phyloP scores from a whole-genome alignment of 371 early-diverging fungal species.

The Batkoa obscura region DNA sequence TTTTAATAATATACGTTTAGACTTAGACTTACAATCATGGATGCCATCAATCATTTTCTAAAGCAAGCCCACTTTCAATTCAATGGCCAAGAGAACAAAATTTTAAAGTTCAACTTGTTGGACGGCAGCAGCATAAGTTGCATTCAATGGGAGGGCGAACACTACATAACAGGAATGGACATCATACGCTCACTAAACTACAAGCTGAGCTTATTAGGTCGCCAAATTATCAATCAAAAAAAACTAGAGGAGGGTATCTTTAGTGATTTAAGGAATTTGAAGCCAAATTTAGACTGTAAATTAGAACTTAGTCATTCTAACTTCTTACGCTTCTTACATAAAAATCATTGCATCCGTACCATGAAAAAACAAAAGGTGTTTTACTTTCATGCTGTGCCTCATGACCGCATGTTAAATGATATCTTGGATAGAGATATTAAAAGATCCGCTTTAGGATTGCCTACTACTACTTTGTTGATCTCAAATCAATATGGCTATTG shows the following conservation, averaged over 20 bases:
- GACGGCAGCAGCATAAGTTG: no score
- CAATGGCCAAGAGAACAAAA: no score
- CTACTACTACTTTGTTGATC: not conserved
- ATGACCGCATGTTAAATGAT: slow-evolving; percentile 92
- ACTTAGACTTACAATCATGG: no score
- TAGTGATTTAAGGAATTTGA: slow-evolving; percentile 89
- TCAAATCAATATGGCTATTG: no score
- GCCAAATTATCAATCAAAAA: slow-evolving; percentile 78
- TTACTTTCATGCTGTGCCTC: slow-evolving; percentile 97
- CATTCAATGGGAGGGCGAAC: slow-evolving; percentile 71
- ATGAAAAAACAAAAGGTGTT: slow-evolving; percentile 99
- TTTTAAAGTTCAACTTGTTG: no score
- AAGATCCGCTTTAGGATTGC: slow-evolving; percentile 34
- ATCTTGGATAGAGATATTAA: slow-evolving; percentile 96
- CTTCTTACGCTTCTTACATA: slow-evolving; percentile 92
- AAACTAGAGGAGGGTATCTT: slow-evolving; percentile 99
- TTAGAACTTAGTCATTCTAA: slow-evolving; percentile 92
- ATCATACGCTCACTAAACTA: slow-evolving; percentile 91
- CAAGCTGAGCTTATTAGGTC: slow-evolving; percentile 80
- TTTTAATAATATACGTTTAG: no score
- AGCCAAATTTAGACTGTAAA: slow-evolving; percentile 91
- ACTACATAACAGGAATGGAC: slow-evolving; percentile 95
- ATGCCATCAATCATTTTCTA: no score
- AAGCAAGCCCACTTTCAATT: no score
- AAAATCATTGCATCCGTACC: slow-evolving; percentile 95